Conservation (phyloP, 192 early-diverging fungal species). For the Umbelopsis ramanniana region DNA sequence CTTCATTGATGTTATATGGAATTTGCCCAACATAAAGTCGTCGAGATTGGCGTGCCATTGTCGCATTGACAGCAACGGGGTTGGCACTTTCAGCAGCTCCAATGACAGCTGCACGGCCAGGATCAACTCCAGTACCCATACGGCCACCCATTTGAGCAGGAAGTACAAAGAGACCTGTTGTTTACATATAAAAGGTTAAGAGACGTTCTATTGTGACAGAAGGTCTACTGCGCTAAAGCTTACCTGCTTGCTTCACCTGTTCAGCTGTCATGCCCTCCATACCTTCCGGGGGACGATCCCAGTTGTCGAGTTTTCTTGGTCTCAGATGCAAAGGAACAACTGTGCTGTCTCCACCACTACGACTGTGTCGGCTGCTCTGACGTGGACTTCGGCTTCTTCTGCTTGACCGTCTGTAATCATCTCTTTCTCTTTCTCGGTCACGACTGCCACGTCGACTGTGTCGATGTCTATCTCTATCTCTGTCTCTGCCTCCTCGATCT, state of each 20-base stretch:
- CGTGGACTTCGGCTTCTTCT: slow-evolving; percentile 47
- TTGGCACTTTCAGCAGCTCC: slow-evolving; percentile 52
- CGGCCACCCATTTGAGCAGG: slow-evolving; percentile 16
- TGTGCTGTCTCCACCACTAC: slow-evolving; percentile 39
- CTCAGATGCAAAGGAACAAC: slow-evolving; percentile 81
- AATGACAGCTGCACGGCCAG: slow-evolving; percentile 54
- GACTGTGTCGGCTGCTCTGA: slow-evolving; percentile 26
- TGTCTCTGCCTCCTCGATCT: slow-evolving; percentile 37
- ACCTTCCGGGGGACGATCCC: slow-evolving; percentile 91
- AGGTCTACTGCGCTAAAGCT: background rate
- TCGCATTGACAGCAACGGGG: slow-evolving; percentile 56
- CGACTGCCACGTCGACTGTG: slow-evolving; percentile 31
- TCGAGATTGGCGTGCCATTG: slow-evolving; percentile 75
- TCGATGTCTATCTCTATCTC: slow-evolving; percentile 41
- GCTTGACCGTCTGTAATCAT: slow-evolving; percentile 46
- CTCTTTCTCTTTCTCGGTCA: slow-evolving; percentile 42
- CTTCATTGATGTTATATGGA: slow-evolving; percentile 76
- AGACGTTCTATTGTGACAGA: background rate
- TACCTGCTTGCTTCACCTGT: slow-evolving; percentile 89
- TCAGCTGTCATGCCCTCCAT: slow-evolving; percentile 84
- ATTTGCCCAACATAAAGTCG: slow-evolving; percentile 94
- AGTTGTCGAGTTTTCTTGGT: slow-evolving; percentile 80
- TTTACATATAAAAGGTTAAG: background rate
- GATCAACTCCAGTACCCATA: slow-evolving; percentile 48
- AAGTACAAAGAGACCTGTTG: slow-evolving; percentile 9